Evolutionary conservation across 2,329 filamentous ascomycete genomes (phyloP), one percentile per base, ranked within the genome.

Genomic region (Ceratocystis albifundus): DNA sequence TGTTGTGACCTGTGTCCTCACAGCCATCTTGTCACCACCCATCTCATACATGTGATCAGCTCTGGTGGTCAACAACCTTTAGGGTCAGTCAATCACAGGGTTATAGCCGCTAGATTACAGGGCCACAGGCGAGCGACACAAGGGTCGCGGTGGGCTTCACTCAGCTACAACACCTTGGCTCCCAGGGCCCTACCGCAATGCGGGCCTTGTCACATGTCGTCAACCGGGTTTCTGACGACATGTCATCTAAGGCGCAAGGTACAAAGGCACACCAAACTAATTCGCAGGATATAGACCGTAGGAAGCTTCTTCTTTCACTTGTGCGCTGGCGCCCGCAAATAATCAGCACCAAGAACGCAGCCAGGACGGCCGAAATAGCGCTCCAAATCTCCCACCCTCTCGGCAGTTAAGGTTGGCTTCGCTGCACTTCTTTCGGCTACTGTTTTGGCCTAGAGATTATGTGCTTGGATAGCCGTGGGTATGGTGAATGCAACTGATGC

Each of bases 311-410:
- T 50, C 17, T 50, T 41, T 41, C 36, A 1, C 36, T 50, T 22
- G 48, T 53, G 8, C 48, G 48, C 4, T 15, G 30, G n/a, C 55
- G 55, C 55, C 55, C 55, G 55, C 55, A 59, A 59, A 59, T 25
- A n/a, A 59, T 32, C 25, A 36, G 55, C 55, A 59, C 55, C 55
- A 59, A 30, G 30, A 12, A 41, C 55, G 17, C 30, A 59, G n/a
- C 25, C n/a, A 59, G 20, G 28, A 59, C 4, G 15, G n/a, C 3
- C 12, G 32, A 25, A 59, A 36, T 25, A 20, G 55, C 12, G 25
- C 8, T n/a, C 55, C 17, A 59, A 59, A n/a, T 36, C 28, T 36
- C 28, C 30, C n/a, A 32, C 12, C 55, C 12, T 28, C 30, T 59
- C 55, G 55, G 55, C 55, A 59, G 55, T 59, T 59, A 15, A 59